Evolutionary conservation across 129 eudicot species (phyloP).

Genomic region (Tagetes erecta): DNA sequence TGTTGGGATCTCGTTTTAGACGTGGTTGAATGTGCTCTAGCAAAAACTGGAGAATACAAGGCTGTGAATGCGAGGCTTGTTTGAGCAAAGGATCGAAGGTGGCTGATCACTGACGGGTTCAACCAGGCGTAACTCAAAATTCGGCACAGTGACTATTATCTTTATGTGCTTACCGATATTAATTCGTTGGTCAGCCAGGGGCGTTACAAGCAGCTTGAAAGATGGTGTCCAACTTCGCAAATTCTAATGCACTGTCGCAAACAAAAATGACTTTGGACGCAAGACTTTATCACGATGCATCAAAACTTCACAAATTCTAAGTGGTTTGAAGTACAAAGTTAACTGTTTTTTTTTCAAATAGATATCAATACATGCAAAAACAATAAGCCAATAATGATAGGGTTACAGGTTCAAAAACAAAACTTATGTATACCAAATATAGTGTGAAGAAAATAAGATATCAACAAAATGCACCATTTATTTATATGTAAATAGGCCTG

Average conservation of each 20-base stretch:
- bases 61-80: too few species aligned
- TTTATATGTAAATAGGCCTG: slow-evolving; percentile 15
- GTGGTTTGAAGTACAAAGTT: neutral
- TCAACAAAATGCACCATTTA: slow-evolving; percentile 20
- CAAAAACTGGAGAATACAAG: too few species aligned
- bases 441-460: neutral
- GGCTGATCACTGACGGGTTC: too few species aligned
- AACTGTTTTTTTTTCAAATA: neutral
- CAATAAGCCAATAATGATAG: neutral
- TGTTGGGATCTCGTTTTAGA: neutral
- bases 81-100: too few species aligned
- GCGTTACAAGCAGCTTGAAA: too few species aligned
- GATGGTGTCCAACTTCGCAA: neutral
- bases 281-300: neutral
- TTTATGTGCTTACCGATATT: too few species aligned
- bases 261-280: neutral
- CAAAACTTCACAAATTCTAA: too few species aligned
- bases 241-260: neutral
- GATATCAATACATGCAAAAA: neutral
- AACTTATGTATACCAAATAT: neutral
- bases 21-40: neutral
- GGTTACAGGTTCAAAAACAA: slow-evolving; percentile 6
- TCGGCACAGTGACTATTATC: too few species aligned
- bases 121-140: too few species aligned
- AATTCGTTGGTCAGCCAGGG: too few species aligned